Base-by-base conservation (phyloP, 495 filamentous ascomycete genomes). In the Xanthoparmelia taractica region DNA sequence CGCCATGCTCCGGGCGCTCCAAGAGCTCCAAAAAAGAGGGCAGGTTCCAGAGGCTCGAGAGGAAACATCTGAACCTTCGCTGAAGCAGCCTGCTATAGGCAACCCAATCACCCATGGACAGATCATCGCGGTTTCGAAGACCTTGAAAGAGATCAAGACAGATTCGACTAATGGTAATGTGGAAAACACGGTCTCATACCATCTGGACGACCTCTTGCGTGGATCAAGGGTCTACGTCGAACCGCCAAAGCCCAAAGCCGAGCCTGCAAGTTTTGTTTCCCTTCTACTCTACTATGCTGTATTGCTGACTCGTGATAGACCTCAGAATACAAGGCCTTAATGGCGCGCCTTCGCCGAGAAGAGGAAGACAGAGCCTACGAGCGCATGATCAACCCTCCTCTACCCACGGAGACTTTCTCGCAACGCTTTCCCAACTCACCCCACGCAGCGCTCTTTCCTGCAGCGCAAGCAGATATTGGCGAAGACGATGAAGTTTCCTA, bases 271-370 rank as follows among this genome's bases (percentile, higher is more conserved):
- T 65, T 34, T 6, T 54, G 20, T 15, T 27, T 72, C 41, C 45
- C 8, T 12, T 38, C 50, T 27, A 23, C 41, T 63, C 36, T 37
- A 55, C 8, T 33, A 23, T 59, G n/a, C 29, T 47, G 17, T 61
- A 68, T 66, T 27, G 71, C 68, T 71, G 64, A 71, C 63, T 58
- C 47, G 20, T 8, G 41, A 2, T 63, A 97, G 90, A 88, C 83
- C 15, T 76, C 87, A 11, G 90, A 95, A 78, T 97, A 94, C 76
- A 90, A 92, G 74, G 89, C 85, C 11, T 75, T 94, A 5, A 98
- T 97, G 93, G 82, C 84, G 4, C 83, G 87, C 23, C 85, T 98
- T 29, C 89, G 91, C 52, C 80, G 80, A 54, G 85, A 92, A 68
- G 86, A 88, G 69, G 92, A 97, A 76, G 77, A 84, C 67, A 83